A percentile compares a stretch with the other conserved stretches of the same genome.
Evolutionary conservation across 2,329 filamentous ascomycete genomes (phyloP).

Genomic region (Alternaria atra): DNA sequence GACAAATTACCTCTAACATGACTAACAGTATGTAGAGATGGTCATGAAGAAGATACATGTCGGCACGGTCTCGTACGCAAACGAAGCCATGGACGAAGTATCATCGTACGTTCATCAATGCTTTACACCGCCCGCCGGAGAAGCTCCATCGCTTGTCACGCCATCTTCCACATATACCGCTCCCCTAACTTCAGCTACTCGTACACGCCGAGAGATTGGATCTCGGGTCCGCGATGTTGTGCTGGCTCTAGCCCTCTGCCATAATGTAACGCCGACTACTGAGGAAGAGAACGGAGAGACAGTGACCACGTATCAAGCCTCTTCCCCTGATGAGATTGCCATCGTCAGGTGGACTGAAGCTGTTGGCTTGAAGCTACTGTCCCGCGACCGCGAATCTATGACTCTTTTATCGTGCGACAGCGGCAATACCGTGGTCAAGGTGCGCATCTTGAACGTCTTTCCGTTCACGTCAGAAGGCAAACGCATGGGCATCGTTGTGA

Average conservation of each 20-base stretch:
- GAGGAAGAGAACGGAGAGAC: constrained; percentile 82
- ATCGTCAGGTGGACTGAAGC: constrained; percentile 96
- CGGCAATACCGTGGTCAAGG: constrained; percentile 78
- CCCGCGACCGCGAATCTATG: constrained; percentile 89
- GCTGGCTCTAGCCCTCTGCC: constrained; percentile 88
- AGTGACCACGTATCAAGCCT: constrained; percentile 91
- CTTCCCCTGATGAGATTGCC: constrained; percentile 96
- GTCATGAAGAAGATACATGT: constrained; percentile 99
- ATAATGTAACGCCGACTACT: constrained; percentile 93
- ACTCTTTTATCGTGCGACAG: constrained; percentile 79
- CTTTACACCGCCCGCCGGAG: constrained; percentile 64
- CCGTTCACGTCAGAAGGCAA: constrained; percentile 98
- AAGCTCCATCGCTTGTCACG: constrained; percentile 66
- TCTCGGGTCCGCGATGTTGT: constrained; percentile 92
- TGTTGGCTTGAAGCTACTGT: constrained; percentile 83
- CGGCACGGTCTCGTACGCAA: constrained; percentile 96
- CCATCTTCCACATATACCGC: constrained; percentile 75
- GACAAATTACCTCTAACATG: constrained; percentile 2
- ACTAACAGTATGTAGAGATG: constrained; percentile 70
- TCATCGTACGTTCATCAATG: constrained; percentile 84
- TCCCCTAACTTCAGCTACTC: constrained; percentile 72
- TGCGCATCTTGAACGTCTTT: constrained; percentile 91
- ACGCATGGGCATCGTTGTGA: constrained; percentile 95
- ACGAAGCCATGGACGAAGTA: constrained; percentile 99
- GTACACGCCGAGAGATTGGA: constrained; percentile 91